Evolutionary conservation across 495 filamentous ascomycete genomes (phyloP), one percentile per base, ranked within the genome.

Genomic region (Darksidea phi): DNA sequence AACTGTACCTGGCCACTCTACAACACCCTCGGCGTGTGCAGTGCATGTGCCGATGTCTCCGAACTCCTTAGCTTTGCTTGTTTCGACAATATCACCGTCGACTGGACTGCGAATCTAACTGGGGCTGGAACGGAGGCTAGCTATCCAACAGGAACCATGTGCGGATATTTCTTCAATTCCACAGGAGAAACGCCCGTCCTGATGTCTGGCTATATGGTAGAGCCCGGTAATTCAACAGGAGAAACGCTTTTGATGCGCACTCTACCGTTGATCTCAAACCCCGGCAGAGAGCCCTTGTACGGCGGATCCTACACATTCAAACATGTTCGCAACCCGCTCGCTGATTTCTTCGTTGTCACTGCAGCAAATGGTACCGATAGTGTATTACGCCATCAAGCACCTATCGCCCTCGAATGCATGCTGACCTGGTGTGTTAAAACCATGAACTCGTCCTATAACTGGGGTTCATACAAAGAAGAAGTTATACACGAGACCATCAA

Each of bases 401-500:
- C 63, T 1, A 37, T 57, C 2, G 59, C 59, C 23, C 34, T 43
- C 12, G 63, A 67, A 55, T 67, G 63, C 45, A 36, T 67, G n/a
- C 25, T 67, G 2, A 28, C 45, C 6, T 62, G 51, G 58, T 67
- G 63, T 17, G 55, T 64, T 11, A 50, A 64, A 25, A 59, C 54
- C 6, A 52, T 64, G 10, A 17, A 36, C 0, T 61, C 58, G 6
- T 54, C 49, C 6, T 54, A 48, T 20, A 8, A 2, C 18, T 6
- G 0, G 5, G 49, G 48, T n/a, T 38, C n/a, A 1, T 61, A 61
- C 37, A 24, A 47, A 13, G 58, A 61, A 26, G 20, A 36, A 11
- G 42, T 61, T 7, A 32, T 23, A 0, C 13, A 47, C 17, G 3
- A 0, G 8, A 34, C 28, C 41, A 11, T 41, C 8, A 62, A 62